Conservation (phyloP, 768 basidiomycete genomes). For the Mrakia blollopis region DNA sequence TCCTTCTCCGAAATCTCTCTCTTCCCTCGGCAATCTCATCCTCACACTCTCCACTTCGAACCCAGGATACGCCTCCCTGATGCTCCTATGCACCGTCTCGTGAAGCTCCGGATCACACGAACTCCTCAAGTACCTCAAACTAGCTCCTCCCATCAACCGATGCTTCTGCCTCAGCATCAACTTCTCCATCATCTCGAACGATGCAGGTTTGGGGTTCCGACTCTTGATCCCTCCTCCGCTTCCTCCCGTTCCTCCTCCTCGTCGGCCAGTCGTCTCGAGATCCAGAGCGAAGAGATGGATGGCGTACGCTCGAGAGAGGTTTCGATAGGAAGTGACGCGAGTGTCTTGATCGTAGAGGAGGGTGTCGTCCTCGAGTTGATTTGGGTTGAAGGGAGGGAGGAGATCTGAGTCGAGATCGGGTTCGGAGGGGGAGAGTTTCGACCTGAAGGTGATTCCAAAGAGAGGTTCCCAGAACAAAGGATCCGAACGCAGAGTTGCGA, state of each 20-base stretch:
- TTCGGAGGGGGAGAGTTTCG: constrained; percentile 19
- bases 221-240: constrained; percentile 3
- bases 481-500: constrained; percentile 58
- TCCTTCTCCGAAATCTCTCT: constrained; percentile 72
- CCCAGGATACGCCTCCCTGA: constrained; percentile 55
- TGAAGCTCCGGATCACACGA: constrained; percentile 70
- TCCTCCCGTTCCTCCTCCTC: background rate
- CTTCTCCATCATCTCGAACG: constrained; percentile 11
- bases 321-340: constrained; percentile 52
- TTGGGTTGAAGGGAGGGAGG: background rate
- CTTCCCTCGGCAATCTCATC: constrained; percentile 56
- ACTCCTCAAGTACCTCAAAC: constrained; percentile 60
- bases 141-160: constrained; percentile 11
- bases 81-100: constrained; percentile 54
- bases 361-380: background rate
- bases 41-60: constrained; percentile 63
- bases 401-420: background rate
- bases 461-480: constrained; percentile 67
- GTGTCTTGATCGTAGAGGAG: background rate
- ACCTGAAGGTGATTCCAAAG: constrained; percentile 51
- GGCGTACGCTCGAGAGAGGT: constrained; percentile 66
- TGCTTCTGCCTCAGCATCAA: constrained; percentile 17
- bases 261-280: constrained; percentile 48
- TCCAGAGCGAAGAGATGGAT: constrained; percentile 70
- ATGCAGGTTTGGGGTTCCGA: background rate